Evolutionary conservation across 352 stramenopile species (phyloP), one percentile per base, ranked within the genome.

Genomic region (Phytophthora europaea): DNA sequence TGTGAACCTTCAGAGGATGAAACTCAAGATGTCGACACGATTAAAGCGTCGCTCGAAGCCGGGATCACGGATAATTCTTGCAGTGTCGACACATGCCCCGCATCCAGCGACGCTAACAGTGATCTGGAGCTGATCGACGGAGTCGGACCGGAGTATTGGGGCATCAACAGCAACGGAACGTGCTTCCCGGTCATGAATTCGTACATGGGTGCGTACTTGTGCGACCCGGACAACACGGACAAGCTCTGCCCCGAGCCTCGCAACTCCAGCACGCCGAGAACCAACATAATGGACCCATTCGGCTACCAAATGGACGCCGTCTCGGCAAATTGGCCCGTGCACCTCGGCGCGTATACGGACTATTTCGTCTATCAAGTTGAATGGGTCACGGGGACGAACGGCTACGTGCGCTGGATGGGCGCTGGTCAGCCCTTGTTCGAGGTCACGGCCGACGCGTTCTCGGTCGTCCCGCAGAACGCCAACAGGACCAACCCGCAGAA

Each of bases 291-390:
- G 80, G 73, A 79, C n/a, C 40, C 73, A 3, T 94, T 94, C 63
- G 85, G 81, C 68, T 94, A 94, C 65, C 84, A 94, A 68, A 94
- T 93, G 85, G 85, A 94, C 59, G 87, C 85, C n/a, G 88, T 94
- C 45, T 94, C 85, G 18, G 69, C 85, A 20, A 94, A 94, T 70
- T 94, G 84, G 87, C 76, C 75, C 1, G 75, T 94, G 6, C 84
- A 89, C 36, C 55, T 92, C 8, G 84, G 78, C 0, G 87, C 80
- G 0, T 93, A 94, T 65, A 78, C 70, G 6, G 78, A 81, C 20
- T 94, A 81, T 31, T 59, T 92, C 12, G 69, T 79, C 8, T 94
- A 94, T 45, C 84, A 92, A 57, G 20, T 94, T 13, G 87, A 94
- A 61, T 94, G 87, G 87, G 83, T 94, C 60, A 92, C 83, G 7